Evolutionary conservation across 2,329 filamentous ascomycete genomes (phyloP).

Genomic region (Anthostomella pinea): DNA sequence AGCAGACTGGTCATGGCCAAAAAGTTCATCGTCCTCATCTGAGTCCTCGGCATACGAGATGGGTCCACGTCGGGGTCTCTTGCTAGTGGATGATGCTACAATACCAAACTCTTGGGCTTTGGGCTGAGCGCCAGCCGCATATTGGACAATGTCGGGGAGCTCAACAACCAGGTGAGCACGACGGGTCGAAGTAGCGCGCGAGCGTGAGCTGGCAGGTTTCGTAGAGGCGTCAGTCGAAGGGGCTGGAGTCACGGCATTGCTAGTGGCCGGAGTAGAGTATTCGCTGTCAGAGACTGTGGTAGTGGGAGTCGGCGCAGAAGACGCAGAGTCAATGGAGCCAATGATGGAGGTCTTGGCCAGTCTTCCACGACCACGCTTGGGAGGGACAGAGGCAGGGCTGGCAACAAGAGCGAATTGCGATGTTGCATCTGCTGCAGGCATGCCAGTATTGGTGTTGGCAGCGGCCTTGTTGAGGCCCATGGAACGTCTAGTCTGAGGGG

Average conservation of each 20-base stretch:
- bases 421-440: neutral
- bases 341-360: constrained; percentile 25
- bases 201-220: constrained; percentile 16
- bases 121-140: constrained; percentile 41
- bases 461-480: constrained; percentile 6
- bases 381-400: constrained; percentile 1
- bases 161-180: constrained; percentile 32
- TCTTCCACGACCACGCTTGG: constrained; percentile 29
- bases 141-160: constrained; percentile 33
- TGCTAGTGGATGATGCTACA: constrained; percentile 12
- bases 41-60: constrained; percentile 29
- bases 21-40: constrained; percentile 26
- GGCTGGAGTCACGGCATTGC: constrained; percentile 39
- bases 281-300: constrained; percentile 34
- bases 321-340: constrained; percentile 29
- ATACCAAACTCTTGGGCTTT: constrained; percentile 24
- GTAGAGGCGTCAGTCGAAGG: constrained; percentile 19
- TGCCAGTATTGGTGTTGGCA: neutral
- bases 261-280: constrained; percentile 43
- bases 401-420: neutral
- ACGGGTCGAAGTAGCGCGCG: constrained; percentile 13
- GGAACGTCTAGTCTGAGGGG: constrained; percentile 12
- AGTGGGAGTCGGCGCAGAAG: constrained; percentile 34
- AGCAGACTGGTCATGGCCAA: constrained; percentile 24
- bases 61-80: constrained; percentile 23